These are phyloP conservation scores for Clathrospora elynae DNA, from an alignment of 2,329 filamentous ascomycete species.

Conservation along the genomic window DNA sequence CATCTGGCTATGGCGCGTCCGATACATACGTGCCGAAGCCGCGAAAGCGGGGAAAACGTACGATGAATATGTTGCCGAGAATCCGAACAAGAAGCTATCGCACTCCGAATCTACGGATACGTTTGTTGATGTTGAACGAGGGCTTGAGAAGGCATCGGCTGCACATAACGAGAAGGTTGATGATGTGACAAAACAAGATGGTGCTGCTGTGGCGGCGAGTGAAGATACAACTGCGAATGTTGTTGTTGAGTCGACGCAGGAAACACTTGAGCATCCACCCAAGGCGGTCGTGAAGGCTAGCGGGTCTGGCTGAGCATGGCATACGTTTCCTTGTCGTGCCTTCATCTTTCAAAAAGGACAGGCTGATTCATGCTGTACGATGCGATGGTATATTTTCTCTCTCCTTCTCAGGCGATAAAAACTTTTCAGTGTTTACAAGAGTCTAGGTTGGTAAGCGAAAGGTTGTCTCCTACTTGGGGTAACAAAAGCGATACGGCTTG, in stretches of 20 bases:
- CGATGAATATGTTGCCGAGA: constrained; percentile 55
- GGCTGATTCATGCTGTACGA: no score
- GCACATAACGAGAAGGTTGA: constrained; percentile 4
- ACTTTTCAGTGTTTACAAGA: no score
- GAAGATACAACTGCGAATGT: neutral
- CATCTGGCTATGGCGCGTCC: constrained; percentile 63
- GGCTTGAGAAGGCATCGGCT: constrained; percentile 5
- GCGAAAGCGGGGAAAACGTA: constrained; percentile 59
- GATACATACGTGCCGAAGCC: constrained; percentile 58
- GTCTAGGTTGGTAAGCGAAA: no score
- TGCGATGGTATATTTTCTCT: no score
- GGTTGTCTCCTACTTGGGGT: no score
- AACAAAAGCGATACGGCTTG: no score
- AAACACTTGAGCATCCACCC: neutral
- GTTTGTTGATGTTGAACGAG: constrained; percentile 36
- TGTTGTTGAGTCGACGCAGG: neutral
- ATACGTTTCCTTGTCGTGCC: no score
- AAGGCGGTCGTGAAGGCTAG: constrained; percentile 5
- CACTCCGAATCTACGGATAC: constrained; percentile 32
- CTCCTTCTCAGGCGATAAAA: no score
- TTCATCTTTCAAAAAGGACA: no score
- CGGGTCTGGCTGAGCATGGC: constrained; percentile 1
- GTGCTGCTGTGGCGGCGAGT: neutral
- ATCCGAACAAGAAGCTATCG: constrained; percentile 30
- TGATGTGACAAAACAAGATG: neutral